Evolutionary conservation across 106 monocot genomes (phyloP).

Genomic region (Iris macrosiphon): DNA sequence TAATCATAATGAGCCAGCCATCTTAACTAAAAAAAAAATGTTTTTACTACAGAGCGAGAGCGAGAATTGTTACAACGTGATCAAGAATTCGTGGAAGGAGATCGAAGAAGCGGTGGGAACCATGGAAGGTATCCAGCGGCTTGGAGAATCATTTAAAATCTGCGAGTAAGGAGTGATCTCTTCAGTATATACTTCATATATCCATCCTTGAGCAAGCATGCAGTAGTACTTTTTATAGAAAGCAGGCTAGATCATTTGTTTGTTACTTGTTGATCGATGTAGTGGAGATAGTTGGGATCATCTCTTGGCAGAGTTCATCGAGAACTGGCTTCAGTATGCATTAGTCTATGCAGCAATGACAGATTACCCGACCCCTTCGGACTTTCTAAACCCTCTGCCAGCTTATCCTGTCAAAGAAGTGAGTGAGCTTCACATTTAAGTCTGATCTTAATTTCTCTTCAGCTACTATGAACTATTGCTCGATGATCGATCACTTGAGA

Average conservation of each 20-base stretch:
- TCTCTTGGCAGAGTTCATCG: not conserved
- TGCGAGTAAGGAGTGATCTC: constrained; percentile 29
- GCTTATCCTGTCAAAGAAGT: constrained; percentile 46
- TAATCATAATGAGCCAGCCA: not conserved
- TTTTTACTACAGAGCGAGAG: constrained; percentile 26
- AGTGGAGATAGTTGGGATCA: not conserved
- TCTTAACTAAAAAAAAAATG: not conserved
- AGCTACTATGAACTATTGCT: too few species aligned
- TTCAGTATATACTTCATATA: not conserved
- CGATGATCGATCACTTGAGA: not conserved
- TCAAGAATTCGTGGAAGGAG: constrained; percentile 41
- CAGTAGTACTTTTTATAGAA: too few species aligned
- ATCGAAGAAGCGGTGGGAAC: not conserved
- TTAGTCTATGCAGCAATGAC: constrained; percentile 34
- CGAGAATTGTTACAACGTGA: constrained; percentile 33
- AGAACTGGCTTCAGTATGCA: constrained; percentile 20
- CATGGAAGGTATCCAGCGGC: constrained; percentile 5
- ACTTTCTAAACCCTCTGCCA: constrained; percentile 30
- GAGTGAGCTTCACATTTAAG: not conserved
- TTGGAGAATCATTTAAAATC: constrained; percentile 21
- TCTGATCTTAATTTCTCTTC: not conserved
- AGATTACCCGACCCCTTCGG: constrained; percentile 40
- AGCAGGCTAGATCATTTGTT: too few species aligned
- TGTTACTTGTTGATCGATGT: not conserved
- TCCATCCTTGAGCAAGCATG: too few species aligned